Evolutionary conservation across 306 rosid species (phyloP).

Genomic region (Astragalus glycyphyllos): DNA sequence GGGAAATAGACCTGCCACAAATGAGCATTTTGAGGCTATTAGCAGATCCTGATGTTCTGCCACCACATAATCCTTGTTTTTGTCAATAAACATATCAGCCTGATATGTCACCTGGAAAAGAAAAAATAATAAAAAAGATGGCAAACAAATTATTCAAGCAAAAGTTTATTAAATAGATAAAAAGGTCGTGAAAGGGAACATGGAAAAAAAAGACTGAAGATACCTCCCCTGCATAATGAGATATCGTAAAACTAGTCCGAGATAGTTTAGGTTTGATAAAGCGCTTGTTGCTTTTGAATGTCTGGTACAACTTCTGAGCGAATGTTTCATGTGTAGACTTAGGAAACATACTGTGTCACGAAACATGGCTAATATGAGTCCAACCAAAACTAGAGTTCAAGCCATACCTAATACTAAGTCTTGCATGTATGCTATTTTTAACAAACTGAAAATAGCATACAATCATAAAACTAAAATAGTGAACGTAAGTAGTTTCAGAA

Average conservation of each 20-base stretch:
- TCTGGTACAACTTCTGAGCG: slow-evolving; percentile 96
- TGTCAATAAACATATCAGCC: slow-evolving; percentile 96
- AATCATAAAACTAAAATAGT: slow-evolving; percentile 12
- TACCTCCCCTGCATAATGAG: slow-evolving; percentile 99
- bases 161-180: slow-evolving; percentile 4
- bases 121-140: slow-evolving; percentile 30
- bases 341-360: slow-evolving; percentile 95
- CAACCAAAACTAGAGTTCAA: slow-evolving; percentile 44
- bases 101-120: slow-evolving; percentile 77
- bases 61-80: slow-evolving; percentile 99
- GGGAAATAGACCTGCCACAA: slow-evolving; percentile 91
- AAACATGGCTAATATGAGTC: slow-evolving; percentile 49
- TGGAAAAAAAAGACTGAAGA: slow-evolving; percentile 39
- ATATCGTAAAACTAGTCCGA: slow-evolving; percentile 91
- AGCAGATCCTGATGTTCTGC: slow-evolving; percentile 96
- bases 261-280: slow-evolving; percentile 98
- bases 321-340: slow-evolving; percentile 99
- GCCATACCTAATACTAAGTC: slow-evolving; percentile 29
- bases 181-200: slow-evolving; percentile 34
- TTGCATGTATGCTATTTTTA: slow-evolving; percentile 25
- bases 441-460: slow-evolving; percentile 35
- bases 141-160: slow-evolving; percentile 35
- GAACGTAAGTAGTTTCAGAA: not conserved
- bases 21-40: slow-evolving; percentile 83
- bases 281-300: slow-evolving; percentile 95